These are phyloP conservation scores for Pseudogymnoascus sp. DNA, from an alignment of 2,329 filamentous ascomycete genomes.

Conservation along the genomic window DNA sequence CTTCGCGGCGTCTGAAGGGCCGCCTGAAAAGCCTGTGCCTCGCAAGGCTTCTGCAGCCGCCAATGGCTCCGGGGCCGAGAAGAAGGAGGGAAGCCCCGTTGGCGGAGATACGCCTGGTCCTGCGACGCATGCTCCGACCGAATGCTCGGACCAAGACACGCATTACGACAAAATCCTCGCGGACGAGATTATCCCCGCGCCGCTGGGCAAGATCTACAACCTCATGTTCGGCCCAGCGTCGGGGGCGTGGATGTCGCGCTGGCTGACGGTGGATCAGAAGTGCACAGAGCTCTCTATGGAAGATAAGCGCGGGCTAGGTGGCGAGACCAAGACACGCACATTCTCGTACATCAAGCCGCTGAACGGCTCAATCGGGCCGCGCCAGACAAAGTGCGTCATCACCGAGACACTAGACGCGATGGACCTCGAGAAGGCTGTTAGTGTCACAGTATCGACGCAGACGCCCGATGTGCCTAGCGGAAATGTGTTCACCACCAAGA, in stretches of 20 bases:
- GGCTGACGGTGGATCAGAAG: conserved; percentile 79
- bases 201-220: conserved; percentile 83
- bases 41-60: conserved; percentile 62
- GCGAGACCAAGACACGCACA: conserved; percentile 63
- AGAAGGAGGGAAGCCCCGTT: conserved; percentile 39
- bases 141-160: conserved; percentile 67
- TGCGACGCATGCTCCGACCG: conserved; percentile 70
- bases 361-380: conserved; percentile 74
- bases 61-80: conserved; percentile 40
- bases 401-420: conserved; percentile 74
- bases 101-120: conserved; percentile 73
- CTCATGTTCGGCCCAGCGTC: conserved; percentile 79
- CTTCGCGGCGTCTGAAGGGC: conserved; percentile 37
- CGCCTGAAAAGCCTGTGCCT: conserved; percentile 52
- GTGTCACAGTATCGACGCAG: conserved; percentile 72
- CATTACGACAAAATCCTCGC: conserved; percentile 82
- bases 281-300: conserved; percentile 80
- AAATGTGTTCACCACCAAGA: conserved; percentile 85
- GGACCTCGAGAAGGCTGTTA: conserved; percentile 80
- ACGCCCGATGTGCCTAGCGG: conserved; percentile 94
- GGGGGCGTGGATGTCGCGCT: conserved; percentile 73
- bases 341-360: conserved; percentile 92
- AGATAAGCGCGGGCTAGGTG: conserved; percentile 65
- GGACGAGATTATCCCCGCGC: conserved; percentile 78
- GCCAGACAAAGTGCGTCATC: conserved; percentile 88